Evolutionary conservation across 352 stramenopile species (phyloP).

Genomic region (Hyaloperonospora brassicae): DNA sequence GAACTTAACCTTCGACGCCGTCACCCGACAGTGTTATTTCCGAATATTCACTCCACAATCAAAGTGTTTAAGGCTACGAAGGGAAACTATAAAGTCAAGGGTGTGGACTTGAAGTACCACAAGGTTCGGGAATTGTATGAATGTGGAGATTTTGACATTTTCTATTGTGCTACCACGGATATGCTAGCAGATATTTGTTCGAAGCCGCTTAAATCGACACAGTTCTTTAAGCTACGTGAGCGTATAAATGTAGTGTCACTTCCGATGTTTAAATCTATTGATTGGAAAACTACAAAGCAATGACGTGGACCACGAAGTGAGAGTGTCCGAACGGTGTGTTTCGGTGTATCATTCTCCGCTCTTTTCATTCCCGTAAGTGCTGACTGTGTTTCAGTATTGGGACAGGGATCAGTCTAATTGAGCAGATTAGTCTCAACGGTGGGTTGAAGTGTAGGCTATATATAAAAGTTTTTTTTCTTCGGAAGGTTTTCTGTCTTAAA

Average conservation of each 20-base stretch:
- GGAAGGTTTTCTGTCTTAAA: no score
- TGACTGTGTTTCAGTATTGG: no score
- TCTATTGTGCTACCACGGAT: neutral
- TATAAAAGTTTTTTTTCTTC: no score
- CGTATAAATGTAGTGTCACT: conserved; percentile 1
- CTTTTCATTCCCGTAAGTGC: no score
- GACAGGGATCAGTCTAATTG: no score
- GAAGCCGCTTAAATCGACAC: neutral
- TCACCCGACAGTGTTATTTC: neutral
- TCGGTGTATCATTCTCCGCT: no score
- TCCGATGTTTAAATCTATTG: no score
- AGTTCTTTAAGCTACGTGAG: conserved; percentile 3
- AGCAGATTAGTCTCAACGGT: no score
- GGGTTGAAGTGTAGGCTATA: no score
- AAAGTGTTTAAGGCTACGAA: neutral
- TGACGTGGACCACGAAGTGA: no score
- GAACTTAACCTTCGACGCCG: neutral
- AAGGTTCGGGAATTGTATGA: neutral
- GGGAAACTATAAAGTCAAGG: conserved; percentile 1
- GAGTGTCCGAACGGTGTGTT: no score
- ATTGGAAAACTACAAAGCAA: no score
- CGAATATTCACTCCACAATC: conserved; percentile 1
- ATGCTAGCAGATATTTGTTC: conserved; percentile 3
- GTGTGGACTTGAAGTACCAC: conserved; percentile 4
- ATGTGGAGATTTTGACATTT: neutral